Evolutionary conservation across 2,329 filamentous ascomycete species (phyloP).

Genomic region (Penicillium hordei): DNA sequence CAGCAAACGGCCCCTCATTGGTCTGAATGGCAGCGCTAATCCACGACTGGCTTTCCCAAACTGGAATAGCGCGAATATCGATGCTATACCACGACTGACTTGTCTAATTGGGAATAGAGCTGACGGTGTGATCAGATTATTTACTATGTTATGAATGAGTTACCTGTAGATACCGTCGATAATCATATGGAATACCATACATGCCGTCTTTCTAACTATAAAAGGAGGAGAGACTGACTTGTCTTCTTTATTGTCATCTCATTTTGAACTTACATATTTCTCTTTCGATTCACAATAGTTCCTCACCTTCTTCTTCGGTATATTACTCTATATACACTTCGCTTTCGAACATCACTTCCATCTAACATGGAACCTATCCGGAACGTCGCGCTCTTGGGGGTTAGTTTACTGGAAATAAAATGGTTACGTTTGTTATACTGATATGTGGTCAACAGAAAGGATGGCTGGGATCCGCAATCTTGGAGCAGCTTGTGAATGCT

Average conservation of each 20-base stretch:
- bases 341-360: neutral
- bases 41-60: neutral
- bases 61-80: neutral
- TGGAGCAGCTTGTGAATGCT: neutral
- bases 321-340: neutral
- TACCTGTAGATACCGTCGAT: neutral
- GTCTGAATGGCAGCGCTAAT: neutral
- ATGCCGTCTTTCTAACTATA: neutral
- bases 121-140: neutral
- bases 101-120: neutral
- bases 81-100: neutral
- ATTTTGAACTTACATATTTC: neutral
- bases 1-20: neutral
- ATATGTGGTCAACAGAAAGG: neutral
- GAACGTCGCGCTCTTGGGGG: slow-evolving; percentile 3
- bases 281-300: neutral
- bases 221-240: neutral
- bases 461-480: neutral
- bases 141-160: neutral
- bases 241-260: neutral
- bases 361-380: neutral
- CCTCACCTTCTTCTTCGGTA: too few species aligned
- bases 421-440: neutral
- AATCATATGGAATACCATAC: too few species aligned
- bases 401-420: neutral